Conservation (phyloP, 176 grass and related monocot species). For the Saccharum officinarum region DNA sequence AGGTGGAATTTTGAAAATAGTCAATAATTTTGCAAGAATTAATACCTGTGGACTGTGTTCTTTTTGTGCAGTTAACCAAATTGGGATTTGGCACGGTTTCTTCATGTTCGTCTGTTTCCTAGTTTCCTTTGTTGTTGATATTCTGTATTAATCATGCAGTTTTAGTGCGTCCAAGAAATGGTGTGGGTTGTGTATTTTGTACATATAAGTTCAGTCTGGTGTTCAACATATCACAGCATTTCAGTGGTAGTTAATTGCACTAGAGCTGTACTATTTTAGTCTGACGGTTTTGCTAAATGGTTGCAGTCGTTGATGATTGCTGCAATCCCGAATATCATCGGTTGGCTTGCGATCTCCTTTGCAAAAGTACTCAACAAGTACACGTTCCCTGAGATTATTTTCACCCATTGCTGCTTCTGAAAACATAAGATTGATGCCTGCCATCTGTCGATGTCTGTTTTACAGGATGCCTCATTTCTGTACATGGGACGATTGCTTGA, state of each 20-base stretch:
- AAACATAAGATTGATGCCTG: background rate
- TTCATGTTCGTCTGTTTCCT: background rate
- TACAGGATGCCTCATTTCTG: conserved; percentile 85
- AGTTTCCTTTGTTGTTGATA: background rate
- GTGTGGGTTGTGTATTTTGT: background rate
- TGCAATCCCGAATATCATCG: conserved; percentile 89
- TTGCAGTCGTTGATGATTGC: conserved; percentile 92
- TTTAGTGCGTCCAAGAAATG: background rate
- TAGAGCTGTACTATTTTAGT: background rate
- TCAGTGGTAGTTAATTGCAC: background rate
- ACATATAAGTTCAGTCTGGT: background rate
- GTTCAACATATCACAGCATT: background rate
- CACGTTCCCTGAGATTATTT: background rate
- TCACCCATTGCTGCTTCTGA: background rate
- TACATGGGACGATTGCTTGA: conserved; percentile 93
- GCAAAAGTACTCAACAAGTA: conserved; percentile 60
- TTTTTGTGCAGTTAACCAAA: background rate
- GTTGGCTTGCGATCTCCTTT: conserved; percentile 94
- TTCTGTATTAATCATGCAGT: background rate
- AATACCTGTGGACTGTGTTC: background rate
- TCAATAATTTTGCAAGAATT: background rate
- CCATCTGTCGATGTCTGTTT: background rate
- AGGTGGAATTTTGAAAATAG: background rate
- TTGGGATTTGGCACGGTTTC: background rate
- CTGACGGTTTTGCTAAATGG: conserved; percentile 10